A percentile compares a stretch with the other conserved stretches of the same genome.
Evolutionary conservation across 345 rosid species (phyloP).

Genomic region (Durio zibethinus): DNA sequence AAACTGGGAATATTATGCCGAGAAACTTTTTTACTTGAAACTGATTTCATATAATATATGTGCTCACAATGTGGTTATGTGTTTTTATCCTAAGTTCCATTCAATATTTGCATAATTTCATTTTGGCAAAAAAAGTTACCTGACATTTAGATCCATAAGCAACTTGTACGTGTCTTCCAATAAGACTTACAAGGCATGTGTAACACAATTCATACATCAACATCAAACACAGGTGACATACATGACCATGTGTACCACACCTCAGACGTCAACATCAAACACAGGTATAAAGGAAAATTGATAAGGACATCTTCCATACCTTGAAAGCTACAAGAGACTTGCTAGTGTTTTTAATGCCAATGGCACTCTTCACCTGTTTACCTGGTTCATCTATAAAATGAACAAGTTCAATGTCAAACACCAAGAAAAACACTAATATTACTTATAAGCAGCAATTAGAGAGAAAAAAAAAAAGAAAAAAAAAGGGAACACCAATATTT

Average conservation of each 20-base stretch:
- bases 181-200: background rate
- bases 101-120: background rate
- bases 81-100: background rate
- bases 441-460: background rate
- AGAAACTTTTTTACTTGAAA: background rate
- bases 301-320: slow-evolving; percentile 30
- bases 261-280: slow-evolving; percentile 11
- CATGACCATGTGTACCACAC: background rate
- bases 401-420: slow-evolving; percentile 8
- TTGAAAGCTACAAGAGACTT: slow-evolving; percentile 69
- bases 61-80: background rate
- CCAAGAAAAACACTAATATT: background rate
- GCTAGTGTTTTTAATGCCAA: slow-evolving; percentile 59
- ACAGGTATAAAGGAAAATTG: background rate
- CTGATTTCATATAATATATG: background rate
- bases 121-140: background rate
- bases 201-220: slow-evolving; percentile 14
- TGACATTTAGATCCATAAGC: background rate
- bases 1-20: background rate
- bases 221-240: slow-evolving; percentile 6
- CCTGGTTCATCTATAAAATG: slow-evolving; percentile 59
- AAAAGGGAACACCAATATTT: background rate
- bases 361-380: slow-evolving; percentile 60
- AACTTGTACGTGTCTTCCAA: background rate
- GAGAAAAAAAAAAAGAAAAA: background rate